A percentile compares a stretch with the other conserved stretches of the same genome.
Conservation (phyloP, 495 filamentous ascomycete genomes). For the Penicillium lividum region DNA sequence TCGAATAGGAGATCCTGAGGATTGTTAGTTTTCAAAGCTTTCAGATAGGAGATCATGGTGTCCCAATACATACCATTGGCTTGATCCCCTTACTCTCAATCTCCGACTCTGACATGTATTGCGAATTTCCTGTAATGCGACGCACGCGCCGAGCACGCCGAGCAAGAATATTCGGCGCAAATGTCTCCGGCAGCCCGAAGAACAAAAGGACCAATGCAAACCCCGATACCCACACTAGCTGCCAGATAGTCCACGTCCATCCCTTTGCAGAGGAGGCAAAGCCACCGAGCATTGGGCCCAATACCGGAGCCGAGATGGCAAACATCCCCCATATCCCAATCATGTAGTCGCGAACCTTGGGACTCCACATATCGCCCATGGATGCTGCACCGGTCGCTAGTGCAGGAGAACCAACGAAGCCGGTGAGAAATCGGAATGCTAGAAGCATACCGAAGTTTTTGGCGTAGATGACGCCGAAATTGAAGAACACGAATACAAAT, state of each 20-base stretch:
- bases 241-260: conserved; percentile 53
- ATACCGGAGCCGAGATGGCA: conserved; percentile 41
- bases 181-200: conserved; percentile 58
- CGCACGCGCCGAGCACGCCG: conserved; percentile 54
- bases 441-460: conserved; percentile 54
- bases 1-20: conserved; percentile 35
- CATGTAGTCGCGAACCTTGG: conserved; percentile 33
- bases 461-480: conserved; percentile 46
- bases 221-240: conserved; percentile 46
- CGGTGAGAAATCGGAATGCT: conserved; percentile 55
- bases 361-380: conserved; percentile 36
- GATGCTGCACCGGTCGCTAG: conserved; percentile 45
- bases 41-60: conserved; percentile 35
- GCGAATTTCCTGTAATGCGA: conserved; percentile 34
- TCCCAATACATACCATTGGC: conserved; percentile 12
- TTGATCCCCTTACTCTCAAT: conserved; percentile 36
- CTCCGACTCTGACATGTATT: conserved; percentile 39
- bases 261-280: conserved; percentile 40
- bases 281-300: conserved; percentile 46
- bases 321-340: conserved; percentile 37
- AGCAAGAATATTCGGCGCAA: conserved; percentile 55
- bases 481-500: conserved; percentile 53
- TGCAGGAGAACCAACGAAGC: conserved; percentile 53
- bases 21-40: conserved; percentile 23
- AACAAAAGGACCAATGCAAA: conserved; percentile 51